phyloP scores from a whole-genome alignment of 306 rosid species.

The Cicer chorassanicum region DNA sequence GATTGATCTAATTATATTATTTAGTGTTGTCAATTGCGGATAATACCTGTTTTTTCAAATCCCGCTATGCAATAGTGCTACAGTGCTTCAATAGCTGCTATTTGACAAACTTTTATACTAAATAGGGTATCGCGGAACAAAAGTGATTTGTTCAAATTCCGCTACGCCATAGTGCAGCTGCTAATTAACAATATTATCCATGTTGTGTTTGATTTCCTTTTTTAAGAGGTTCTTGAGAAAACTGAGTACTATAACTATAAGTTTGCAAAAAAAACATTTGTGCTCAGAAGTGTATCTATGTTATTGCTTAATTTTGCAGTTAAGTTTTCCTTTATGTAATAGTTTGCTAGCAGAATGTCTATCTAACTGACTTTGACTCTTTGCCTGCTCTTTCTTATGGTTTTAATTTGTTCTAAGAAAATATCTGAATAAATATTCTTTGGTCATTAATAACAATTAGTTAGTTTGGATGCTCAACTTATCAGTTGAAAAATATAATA shows the following conservation, averaged over 20 bases:
- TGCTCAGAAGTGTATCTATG: neutral
- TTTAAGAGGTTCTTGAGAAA: slow-evolving; percentile 4
- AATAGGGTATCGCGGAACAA: too few species aligned
- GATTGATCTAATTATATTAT: neutral
- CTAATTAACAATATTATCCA: neutral
- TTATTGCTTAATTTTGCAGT: neutral
- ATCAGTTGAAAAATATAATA: slow-evolving; percentile 30
- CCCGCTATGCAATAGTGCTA: too few species aligned
- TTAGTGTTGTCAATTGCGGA: too few species aligned
- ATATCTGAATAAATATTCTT: neutral
- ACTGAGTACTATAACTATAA: neutral
- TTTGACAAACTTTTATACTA: too few species aligned
- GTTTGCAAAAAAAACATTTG: neutral
- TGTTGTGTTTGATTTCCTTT: slow-evolving; percentile 24
- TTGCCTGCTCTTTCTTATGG: neutral
- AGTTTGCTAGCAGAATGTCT: neutral
- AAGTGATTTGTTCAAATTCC: too few species aligned
- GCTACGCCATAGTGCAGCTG: too few species aligned
- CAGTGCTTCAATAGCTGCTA: too few species aligned
- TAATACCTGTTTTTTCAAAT: too few species aligned
- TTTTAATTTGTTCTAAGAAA: slow-evolving; percentile 5
- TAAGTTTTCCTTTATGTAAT: slow-evolving; percentile 1
- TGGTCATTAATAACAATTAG: slow-evolving; percentile 14
- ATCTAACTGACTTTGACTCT: neutral
- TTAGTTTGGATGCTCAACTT: neutral